Evolutionary conservation across 306 rosid genomes (phyloP), one percentile per base, ranked within the genome.

Genomic region (Boehmeria nivea): DNA sequence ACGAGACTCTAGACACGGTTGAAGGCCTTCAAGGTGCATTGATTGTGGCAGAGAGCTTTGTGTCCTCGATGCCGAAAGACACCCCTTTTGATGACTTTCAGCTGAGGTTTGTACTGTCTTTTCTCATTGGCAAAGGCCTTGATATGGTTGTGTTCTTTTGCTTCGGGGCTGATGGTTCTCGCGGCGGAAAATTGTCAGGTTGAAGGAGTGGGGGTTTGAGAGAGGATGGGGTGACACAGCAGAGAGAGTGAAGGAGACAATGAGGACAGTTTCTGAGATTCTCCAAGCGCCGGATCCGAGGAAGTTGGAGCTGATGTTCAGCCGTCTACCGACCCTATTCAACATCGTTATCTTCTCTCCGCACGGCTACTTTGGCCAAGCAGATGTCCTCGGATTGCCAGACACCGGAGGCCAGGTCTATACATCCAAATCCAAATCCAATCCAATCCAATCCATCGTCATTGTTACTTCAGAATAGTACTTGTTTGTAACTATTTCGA

Each of bases 361-460:
- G 44, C 95, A 89, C 43, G 97, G 95, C 25, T 89, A 85, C 69
- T 85, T 85, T 60, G 97, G 97, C 45, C 97, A 85, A 78, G 70
- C 86, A 4, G 84, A 83, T 54, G 95, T 89, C 22, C 89, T 85
- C 16, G 95, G 95, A 57, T 75, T 89, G 79, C 97, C 97, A 1
- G 95, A 89, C 49, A 77, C 95, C 0, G 93, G 93, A 28, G 95
- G 91, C 68, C 95, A 89, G 91, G 93, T 87, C 16, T 46, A 22
- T 16, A 6, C 3, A 43, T 16, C 36, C 44, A 6, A 10, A 43
- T 16, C 36, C 44, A 20, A 49, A 3, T 6, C 4, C 8, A 3
- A 49, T 5, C 27, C 43, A 8, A 22, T 13, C 9, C 22, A 8
- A 11, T 12, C 43, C 12, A 31, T 33, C 18, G 25, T 15, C 21